A percentile compares a stretch with the other conserved stretches of the same genome.
Evolutionary conservation across 805 yeast species (phyloP).

Genomic region (Candida ovalis): DNA sequence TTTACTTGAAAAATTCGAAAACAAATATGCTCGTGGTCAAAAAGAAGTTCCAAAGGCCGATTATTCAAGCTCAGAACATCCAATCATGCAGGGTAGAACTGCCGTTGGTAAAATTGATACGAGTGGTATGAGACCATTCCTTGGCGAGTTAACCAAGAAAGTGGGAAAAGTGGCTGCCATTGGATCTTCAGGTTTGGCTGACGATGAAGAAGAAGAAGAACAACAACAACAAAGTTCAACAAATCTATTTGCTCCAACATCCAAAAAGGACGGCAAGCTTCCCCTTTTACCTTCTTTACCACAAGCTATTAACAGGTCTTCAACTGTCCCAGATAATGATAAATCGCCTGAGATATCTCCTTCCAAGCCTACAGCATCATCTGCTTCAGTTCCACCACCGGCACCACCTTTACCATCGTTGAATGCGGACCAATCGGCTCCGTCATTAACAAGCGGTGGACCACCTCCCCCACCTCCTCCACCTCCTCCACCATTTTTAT

Average conservation of each 20-base stretch:
- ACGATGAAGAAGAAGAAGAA: too few species aligned
- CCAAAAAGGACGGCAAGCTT: background rate
- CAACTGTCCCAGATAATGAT: background rate
- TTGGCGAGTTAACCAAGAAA: slow-evolving; percentile 49
- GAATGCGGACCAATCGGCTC: slow-evolving; percentile 1
- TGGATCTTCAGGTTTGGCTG: background rate
- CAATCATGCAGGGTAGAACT: slow-evolving; percentile 10
- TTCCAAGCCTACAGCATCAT: slow-evolving; percentile 4
- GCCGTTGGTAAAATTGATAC: slow-evolving; percentile 16
- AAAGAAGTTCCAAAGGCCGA: slow-evolving; percentile 22
- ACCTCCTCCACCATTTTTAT: slow-evolving; percentile 32
- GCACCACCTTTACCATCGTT: slow-evolving; percentile 30
- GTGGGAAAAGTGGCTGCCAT: slow-evolving; percentile 42
- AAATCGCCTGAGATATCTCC: background rate
- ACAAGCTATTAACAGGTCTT: slow-evolving; percentile 3
- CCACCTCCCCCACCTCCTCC: slow-evolving; percentile 35
- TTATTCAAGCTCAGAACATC: slow-evolving; percentile 19
- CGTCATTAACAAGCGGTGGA: slow-evolving; percentile 7
- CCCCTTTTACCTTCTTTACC: slow-evolving; percentile 13
- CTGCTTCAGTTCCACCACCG: slow-evolving; percentile 18
- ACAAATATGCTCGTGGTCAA: slow-evolving; percentile 27
- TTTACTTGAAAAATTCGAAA: slow-evolving; percentile 25
- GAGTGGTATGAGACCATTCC: slow-evolving; percentile 34
- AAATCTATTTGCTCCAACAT: background rate
- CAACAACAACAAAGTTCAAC: too few species aligned